Base-by-base conservation (phyloP, 2,329 filamentous ascomycete species). In the Aspergillus fumigatiaffinis region DNA sequence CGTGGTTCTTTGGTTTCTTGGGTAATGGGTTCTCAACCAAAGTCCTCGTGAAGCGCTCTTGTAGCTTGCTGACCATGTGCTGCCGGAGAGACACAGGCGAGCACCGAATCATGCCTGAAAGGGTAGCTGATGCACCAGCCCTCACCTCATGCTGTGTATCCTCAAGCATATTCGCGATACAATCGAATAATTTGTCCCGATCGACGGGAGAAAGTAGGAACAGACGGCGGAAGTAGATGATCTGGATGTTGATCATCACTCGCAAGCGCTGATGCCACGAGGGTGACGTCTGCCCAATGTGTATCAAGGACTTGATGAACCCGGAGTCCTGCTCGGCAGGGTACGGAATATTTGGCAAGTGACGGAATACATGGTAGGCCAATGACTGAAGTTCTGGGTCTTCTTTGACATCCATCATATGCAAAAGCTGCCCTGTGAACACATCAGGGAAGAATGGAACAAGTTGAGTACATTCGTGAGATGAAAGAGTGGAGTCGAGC, bases 391-490 rank as follows among this genome's bases (percentile, higher is more conserved):
- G 83, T 74, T 99, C 95, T 0, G 91, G 92, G 68, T 99, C 94
- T 74, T 99, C 94, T 74, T 97, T 97, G 72, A 99, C 91, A 70
- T 99, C 94, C 93, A 99, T 99, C 94, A 99, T 99, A 79, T 99
- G 92, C 53, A 99, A 79, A 14, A 99, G 84, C 72, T 97, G 90
- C 67, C 94, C 90, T 73, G 96, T 94, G 69, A 97, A 93, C 0
- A 89, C 82, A 38, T 90, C 84, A 0, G 92, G 89, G 79, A 99
- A 97, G 82, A 97, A 97, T 3, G 88, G 86, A 20, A 95, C 86
- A 14, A 99, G 84, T 70, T 94, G 89, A 0, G 87, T 96, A 75
- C 94, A 99, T 72, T 97, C 94, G 62, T 95, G 90, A 0, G 91
- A 96, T 2, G 90, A 91, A 3, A 99, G 81, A 17, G 91, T 94